Evolutionary conservation across 768 basidiomycete species (phyloP).

Genomic region (Hydnomerulius pinastri): DNA sequence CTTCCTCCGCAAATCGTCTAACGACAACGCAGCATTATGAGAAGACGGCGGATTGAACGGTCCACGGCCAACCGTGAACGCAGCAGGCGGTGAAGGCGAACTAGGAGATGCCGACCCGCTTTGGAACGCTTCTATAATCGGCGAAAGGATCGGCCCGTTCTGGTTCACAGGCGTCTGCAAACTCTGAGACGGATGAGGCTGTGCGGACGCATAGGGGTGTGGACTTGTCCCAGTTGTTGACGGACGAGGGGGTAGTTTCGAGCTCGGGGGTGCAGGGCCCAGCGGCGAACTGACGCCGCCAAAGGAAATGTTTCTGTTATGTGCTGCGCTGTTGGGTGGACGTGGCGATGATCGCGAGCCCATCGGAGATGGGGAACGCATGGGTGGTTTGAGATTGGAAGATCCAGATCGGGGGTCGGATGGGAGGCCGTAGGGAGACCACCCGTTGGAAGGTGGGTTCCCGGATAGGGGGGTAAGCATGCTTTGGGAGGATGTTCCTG

Average conservation of each 20-base stretch:
- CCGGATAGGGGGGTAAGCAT: conserved; percentile 42
- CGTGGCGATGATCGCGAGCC: conserved; percentile 31
- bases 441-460: conserved; percentile 36
- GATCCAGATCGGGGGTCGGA: conserved; percentile 61
- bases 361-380: conserved; percentile 37
- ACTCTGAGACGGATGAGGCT: conserved; percentile 45
- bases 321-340: conserved; percentile 46
- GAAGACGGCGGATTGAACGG: conserved; percentile 54
- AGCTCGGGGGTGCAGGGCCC: conserved; percentile 32
- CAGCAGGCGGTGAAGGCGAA: conserved; percentile 48
- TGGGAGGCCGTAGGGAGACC: conserved; percentile 57
- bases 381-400: conserved; percentile 40
- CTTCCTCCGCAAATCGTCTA: conserved; percentile 81
- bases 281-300: conserved; percentile 46
- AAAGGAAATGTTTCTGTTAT: conserved; percentile 54
- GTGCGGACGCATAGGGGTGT: conserved; percentile 65
- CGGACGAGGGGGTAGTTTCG: conserved; percentile 48
- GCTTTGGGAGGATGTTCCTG: conserved; percentile 30
- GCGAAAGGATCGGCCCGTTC: conserved; percentile 56
- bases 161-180: conserved; percentile 36
- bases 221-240: conserved; percentile 42
- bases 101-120: conserved; percentile 23
- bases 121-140: conserved; percentile 68
- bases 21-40: conserved; percentile 47
- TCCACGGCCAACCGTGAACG: conserved; percentile 61